phyloP scores from a whole-genome alignment of 306 rosid species.

The Crataegus laevigata region DNA sequence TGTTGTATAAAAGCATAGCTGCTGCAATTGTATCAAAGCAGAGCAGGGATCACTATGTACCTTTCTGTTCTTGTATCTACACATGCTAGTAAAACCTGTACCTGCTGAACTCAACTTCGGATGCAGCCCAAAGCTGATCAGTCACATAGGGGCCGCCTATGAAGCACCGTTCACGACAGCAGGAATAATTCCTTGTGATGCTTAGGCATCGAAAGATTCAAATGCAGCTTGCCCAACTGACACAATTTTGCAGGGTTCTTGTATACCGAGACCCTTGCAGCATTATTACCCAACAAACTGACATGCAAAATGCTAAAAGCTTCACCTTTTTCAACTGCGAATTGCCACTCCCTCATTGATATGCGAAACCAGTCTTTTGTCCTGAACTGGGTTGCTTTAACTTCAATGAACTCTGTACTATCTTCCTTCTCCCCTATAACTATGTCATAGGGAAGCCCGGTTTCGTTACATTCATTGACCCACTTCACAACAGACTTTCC shows the following conservation, averaged over 20 bases:
- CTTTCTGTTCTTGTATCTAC: neutral
- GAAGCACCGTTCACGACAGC: slow-evolving; percentile 26
- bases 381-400: slow-evolving; percentile 64
- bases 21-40: neutral
- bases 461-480: slow-evolving; percentile 65
- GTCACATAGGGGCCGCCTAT: neutral
- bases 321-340: slow-evolving; percentile 53
- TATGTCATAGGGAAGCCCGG: slow-evolving; percentile 73
- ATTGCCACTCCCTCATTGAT: slow-evolving; percentile 72
- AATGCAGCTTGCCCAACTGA: slow-evolving; percentile 49
- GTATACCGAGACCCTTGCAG: slow-evolving; percentile 46
- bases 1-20: too few species aligned
- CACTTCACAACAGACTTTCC: slow-evolving; percentile 46
- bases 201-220: slow-evolving; percentile 62
- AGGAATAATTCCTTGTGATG: slow-evolving; percentile 32
- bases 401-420: slow-evolving; percentile 59
- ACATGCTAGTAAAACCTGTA: neutral
- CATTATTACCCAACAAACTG: slow-evolving; percentile 34
- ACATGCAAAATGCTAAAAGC: slow-evolving; percentile 71
- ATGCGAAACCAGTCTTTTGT: slow-evolving; percentile 78
- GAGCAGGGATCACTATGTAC: neutral
- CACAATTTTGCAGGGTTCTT: slow-evolving; percentile 65
- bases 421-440: slow-evolving; percentile 31
- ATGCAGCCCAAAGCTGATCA: too few species aligned
- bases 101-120: neutral